Base-by-base conservation (phyloP, 306 rosid genomes). In the Luffa acutangula region DNA sequence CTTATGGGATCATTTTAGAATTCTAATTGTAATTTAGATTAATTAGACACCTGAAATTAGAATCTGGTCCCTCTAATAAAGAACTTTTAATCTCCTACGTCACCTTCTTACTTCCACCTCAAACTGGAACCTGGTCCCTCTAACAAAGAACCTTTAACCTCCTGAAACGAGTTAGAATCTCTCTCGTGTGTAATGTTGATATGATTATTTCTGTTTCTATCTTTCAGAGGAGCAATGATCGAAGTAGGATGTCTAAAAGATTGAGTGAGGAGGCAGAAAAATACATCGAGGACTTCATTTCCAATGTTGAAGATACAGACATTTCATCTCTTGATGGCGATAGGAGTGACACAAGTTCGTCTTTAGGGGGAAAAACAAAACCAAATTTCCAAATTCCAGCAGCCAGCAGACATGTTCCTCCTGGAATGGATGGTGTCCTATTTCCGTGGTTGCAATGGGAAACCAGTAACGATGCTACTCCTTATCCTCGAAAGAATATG, bases 381-480 rank as follows among this genome's bases (percentile, higher is more conserved):
- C 64, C 84, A 2, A 91, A 85, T 70, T 81, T 79, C 74, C 80
- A 52, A 37, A 80, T 85, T 83, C 96, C 92, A 25, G 76, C 86
- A 18, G 56, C 83, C 33, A 79, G 86, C 18, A 85, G 82, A 84
- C 76, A 90, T 86, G 85, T 85, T 86, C 91, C 97, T 67, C 81
- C 82, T 69, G 88, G 89, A 80, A 90, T 69, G 89, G 99, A 95
- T 43, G 99, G 97, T 71, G 86, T 93, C 82, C 73, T 83, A 7
- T 83, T 95, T 62, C 99, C 97, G 53, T 95, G 99, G 99, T 84
- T 96, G 87, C 90, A 87, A 86, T 95, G 99, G 99, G 99, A 95
- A 82, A 90, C 99, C 54, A 78, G 81, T 64, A 88, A 85, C 25
- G 98, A 93, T 21, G 80, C 84, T 76, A 80, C 93, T 80, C 89